Evolutionary conservation across 176 grass and related monocot species (phyloP).

Genomic region (Bromus sterilis): DNA sequence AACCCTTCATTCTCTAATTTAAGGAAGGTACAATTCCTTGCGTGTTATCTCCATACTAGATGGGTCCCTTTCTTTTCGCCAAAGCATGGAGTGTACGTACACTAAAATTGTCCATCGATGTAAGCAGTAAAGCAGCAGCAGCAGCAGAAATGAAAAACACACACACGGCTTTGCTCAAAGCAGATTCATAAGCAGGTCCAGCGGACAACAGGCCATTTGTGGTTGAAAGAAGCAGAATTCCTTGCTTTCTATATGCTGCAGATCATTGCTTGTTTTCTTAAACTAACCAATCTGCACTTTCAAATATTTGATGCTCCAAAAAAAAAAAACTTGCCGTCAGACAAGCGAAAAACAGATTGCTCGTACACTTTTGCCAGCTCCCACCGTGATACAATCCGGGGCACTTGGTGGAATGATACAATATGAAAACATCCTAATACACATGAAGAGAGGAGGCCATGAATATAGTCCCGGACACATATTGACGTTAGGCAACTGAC

Average conservation of each 20-base stretch:
- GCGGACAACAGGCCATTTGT: not conserved
- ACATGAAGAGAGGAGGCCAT: too few relatives aligned
- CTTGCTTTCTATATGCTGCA: not conserved
- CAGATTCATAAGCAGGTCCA: not conserved
- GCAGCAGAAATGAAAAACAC: too few relatives aligned
- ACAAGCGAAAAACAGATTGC: not conserved
- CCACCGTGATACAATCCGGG: not conserved
- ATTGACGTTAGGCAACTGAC: not conserved
- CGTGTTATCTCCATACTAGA: too few relatives aligned
- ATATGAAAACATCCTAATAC: not conserved
- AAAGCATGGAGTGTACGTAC: too few relatives aligned
- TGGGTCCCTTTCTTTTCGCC: too few relatives aligned
- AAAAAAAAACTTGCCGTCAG: not conserved
- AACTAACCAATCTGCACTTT: not conserved
- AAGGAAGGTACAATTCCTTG: too few relatives aligned
- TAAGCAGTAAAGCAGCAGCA: too few relatives aligned
- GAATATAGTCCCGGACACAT: not conserved
- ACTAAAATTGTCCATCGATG: too few relatives aligned
- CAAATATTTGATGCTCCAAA: too few relatives aligned
- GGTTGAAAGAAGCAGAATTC: not conserved
- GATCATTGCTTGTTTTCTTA: not conserved
- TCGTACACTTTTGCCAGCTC: not conserved
- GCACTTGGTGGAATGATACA: too few relatives aligned
- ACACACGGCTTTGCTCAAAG: not conserved
- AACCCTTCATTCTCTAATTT: too few relatives aligned